Base-by-base conservation (phyloP, 805 yeast species). In the Clavispora asparagi region DNA sequence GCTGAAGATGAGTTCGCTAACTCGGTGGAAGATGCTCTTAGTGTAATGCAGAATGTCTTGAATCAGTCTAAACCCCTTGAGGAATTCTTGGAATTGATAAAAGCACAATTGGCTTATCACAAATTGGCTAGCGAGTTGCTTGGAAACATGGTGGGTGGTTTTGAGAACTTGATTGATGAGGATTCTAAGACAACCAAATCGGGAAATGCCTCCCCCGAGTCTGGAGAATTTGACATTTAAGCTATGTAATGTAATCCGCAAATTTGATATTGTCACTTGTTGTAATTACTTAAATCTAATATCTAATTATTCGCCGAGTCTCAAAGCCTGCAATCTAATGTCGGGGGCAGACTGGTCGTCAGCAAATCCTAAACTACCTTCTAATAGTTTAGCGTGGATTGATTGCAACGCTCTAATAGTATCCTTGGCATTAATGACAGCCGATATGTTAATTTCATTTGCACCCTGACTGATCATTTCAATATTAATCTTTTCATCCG, bases 391-490 rank as follows among this genome's bases (percentile, higher is more conserved):
- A 39, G 83, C 85, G 62, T 94, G 99, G 48, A 94, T 82, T 6
- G 90, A 85, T 61, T 82, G 82, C 54, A 94, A 74, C 4, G 98
- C 98, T 63, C 87, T 86, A 28, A 88, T 69, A 12, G 95, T 83
- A 60, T 94, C 94, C 46, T 71, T 70, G 54, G 87, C 89, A 53
- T 86, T 87, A 51, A 94, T 89, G 44, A 94, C 99, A 53, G 97
- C 95, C 30, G 96, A 87, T 44, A 94, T 94, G 65, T 94, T 94
- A 61, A 94, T 94, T 69, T 94, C 99, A 61, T 92, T 92, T 16
- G 98, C 97, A 58, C 99, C 99, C 76, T 94, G 99, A 47, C 90
- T 81, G 68, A 94, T 94, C 99, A 94, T 94, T 68, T 94, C 99
- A 57, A 94, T 89, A 68, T 94, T 94, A 62, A 94, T 85, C 40